Evolutionary conservation across 2,329 filamentous ascomycete genomes (phyloP), one percentile per base, ranked within the genome.

Genomic region (Orbilia javanica): DNA sequence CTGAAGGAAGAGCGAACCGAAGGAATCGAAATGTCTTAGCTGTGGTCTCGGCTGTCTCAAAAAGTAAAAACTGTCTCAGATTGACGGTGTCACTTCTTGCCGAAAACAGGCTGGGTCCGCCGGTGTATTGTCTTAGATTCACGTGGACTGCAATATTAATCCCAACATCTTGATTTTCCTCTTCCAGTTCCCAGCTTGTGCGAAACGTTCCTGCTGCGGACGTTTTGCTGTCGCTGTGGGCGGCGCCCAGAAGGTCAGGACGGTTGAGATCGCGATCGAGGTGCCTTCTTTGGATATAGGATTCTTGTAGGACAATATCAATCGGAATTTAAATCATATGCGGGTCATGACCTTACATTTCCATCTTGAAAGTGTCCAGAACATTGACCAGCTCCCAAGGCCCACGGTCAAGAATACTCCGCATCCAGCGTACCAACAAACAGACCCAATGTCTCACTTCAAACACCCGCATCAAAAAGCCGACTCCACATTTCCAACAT

Each of bases 131-230:
- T 73, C 69, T 73, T 39, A 73, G 60, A 66, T 66, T 73, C 69
- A 73, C 69, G 69, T 73, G 69, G 69, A 73, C 46, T 39, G n/a
- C n/a, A n/a, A n/a, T n/a, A n/a, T n/a, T n/a, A n/a, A 5, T 3
- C 46, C 25, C 31, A 39, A 57, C 52, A n/a, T n/a, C 29, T 46
- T 22, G 5, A n/a, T n/a, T n/a, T n/a, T n/a, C n/a, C n/a, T n/a
- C n/a, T n/a, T n/a, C n/a, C n/a, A n/a, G n/a, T n/a, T n/a, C n/a
- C n/a, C n/a, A n/a, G n/a, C n/a, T n/a, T n/a, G n/a, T n/a, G n/a
- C n/a, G n/a, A n/a, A n/a, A n/a, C n/a, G n/a, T n/a, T n/a, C n/a
- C n/a, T n/a, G n/a, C n/a, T n/a, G n/a, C n/a, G n/a, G n/a, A n/a
- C n/a, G n/a, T n/a, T n/a, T n/a, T n/a, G n/a, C n/a, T 46, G 15